These are phyloP conservation scores for Picea abies DNA, from an alignment of 83 land plant genomes.

Conservation along the genomic window DNA sequence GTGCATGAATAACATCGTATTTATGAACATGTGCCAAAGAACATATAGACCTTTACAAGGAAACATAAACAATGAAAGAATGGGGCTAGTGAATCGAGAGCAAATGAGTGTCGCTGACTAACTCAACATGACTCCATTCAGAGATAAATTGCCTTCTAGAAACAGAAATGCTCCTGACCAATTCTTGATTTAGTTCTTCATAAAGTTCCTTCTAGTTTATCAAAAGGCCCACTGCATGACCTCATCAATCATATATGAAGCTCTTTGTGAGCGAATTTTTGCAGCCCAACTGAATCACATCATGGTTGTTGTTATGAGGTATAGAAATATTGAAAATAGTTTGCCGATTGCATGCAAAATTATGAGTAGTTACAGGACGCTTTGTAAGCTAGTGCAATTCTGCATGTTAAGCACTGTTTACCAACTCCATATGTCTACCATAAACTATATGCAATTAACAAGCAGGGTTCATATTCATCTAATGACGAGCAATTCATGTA, in stretches of 20 bases:
- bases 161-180: neutral
- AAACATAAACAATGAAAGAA: neutral
- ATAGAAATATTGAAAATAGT: no score
- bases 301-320: neutral
- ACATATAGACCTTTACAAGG: neutral
- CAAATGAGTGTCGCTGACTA: neutral
- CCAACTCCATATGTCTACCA: no score
- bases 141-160: neutral
- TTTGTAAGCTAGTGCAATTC: no score
- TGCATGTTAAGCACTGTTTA: no score
- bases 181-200: neutral
- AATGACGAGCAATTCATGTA: no score
- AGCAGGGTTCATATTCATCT: no score
- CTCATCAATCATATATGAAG: neutral
- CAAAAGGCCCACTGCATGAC: neutral
- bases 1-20: no score
- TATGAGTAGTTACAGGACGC: no score
- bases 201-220: neutral
- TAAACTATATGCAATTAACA: no score
- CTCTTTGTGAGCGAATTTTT: neutral
- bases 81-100: neutral
- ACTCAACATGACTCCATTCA: neutral
- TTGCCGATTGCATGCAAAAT: no score
- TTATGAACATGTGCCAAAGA: neutral
- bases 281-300: neutral